phyloP scores from a whole-genome alignment of 2,329 filamentous ascomycete species.

The Ramichloridium luteum region DNA sequence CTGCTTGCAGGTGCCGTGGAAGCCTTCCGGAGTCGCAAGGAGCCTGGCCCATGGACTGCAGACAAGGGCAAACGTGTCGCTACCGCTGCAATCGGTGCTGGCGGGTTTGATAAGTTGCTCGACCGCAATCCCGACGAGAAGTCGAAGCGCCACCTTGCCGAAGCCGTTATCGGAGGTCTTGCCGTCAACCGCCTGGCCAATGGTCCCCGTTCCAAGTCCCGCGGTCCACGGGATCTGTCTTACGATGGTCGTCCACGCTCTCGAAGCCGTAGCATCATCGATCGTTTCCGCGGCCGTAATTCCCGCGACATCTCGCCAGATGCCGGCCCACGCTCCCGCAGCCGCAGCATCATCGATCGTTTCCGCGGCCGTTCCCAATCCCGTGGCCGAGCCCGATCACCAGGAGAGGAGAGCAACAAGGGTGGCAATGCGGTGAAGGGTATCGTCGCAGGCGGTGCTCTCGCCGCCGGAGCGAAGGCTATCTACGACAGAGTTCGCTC shows the following conservation, averaged over 20 bases:
- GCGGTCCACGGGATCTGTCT: conserved; percentile 38
- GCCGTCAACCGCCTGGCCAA: conserved; percentile 78
- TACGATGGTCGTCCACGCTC: conserved; percentile 41
- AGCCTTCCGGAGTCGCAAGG: conserved; percentile 80
- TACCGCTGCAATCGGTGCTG: conserved; percentile 75
- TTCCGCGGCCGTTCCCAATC: conserved; percentile 40
- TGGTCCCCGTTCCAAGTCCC: conserved; percentile 57
- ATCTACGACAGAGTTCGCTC: conserved; percentile 44
- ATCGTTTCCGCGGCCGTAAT: conserved; percentile 24
- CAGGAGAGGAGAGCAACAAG: conserved; percentile 30
- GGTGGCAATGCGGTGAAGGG: conserved; percentile 35
- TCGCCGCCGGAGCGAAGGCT: conserved; percentile 39
- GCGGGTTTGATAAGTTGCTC: conserved; percentile 68
- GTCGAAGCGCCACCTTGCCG: conserved; percentile 66
- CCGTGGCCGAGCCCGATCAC: conserved; percentile 26
- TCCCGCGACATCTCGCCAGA: conserved; percentile 28
- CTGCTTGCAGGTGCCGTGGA: conserved; percentile 82
- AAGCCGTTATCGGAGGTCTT: conserved; percentile 80
- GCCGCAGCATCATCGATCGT: conserved; percentile 43
- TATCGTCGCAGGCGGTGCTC: conserved; percentile 36
- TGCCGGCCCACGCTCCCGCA: conserved; percentile 46
- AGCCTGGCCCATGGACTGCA: conserved; percentile 79
- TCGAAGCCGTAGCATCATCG: conserved; percentile 48
- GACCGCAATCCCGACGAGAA: conserved; percentile 59
- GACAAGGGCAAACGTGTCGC: conserved; percentile 85